Evolutionary conservation across 768 basidiomycete genomes (phyloP).

Genomic region (Lentinus tigrinus): DNA sequence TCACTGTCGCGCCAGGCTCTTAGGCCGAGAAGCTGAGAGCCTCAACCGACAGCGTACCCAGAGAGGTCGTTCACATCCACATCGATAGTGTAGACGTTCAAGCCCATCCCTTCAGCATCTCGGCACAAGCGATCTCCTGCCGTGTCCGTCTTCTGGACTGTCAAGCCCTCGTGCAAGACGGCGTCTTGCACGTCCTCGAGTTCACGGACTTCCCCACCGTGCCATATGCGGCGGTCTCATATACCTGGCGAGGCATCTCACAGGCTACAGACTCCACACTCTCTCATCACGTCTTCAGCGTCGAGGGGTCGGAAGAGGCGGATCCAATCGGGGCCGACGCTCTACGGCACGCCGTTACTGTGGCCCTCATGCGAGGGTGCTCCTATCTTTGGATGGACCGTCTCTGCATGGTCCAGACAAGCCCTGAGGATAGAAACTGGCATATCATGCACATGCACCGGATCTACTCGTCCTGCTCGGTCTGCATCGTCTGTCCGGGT

Average conservation of each 20-base stretch:
- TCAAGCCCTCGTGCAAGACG: neutral
- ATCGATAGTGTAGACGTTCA: too few relatives aligned
- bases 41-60: too few relatives aligned
- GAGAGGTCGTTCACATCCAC: too few relatives aligned
- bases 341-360: conserved; percentile 4
- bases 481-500: conserved; percentile 12
- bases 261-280: neutral
- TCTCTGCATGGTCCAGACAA: conserved; percentile 12
- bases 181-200: conserved; percentile 3
- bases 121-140: neutral
- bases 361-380: neutral
- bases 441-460: conserved; percentile 13
- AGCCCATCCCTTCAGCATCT: neutral
- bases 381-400: conserved; percentile 14
- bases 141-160: conserved; percentile 13
- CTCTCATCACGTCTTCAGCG: neutral
- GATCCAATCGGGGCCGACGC: conserved; percentile 8
- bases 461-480: conserved; percentile 3
- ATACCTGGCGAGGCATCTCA: conserved; percentile 7
- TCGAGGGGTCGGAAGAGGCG: conserved; percentile 4
- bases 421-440: conserved; percentile 7
- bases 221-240: conserved; percentile 10
- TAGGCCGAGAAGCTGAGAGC: too few relatives aligned
- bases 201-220: conserved; percentile 6
- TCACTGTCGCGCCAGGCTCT: too few relatives aligned